A percentile compares a stretch with the other conserved stretches of the same genome.
Conservation (phyloP, 1,284 basidiomycete species). For the Marasmius fiardii region DNA sequence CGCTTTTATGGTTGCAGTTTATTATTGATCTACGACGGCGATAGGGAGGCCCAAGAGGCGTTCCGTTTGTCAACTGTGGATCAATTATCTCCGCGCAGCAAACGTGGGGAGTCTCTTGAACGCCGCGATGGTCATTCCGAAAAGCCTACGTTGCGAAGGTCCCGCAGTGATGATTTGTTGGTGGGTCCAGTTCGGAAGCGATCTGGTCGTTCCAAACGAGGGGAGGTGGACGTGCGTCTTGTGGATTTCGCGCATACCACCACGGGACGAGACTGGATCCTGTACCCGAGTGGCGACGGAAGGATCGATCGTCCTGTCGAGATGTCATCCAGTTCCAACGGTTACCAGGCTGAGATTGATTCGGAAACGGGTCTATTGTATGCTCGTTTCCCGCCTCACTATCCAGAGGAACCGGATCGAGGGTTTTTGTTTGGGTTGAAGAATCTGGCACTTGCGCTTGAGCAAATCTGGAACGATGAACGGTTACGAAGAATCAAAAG, state of each 20-base stretch:
- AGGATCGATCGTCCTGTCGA: constrained; percentile 34
- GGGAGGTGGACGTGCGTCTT: constrained; percentile 93
- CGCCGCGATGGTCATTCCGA: constrained; percentile 41
- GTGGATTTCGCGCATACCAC: constrained; percentile 99
- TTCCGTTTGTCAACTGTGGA: constrained; percentile 61
- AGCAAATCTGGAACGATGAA: constrained; percentile 84
- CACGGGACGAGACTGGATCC: constrained; percentile 89
- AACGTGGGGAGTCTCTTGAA: constrained; percentile 76
- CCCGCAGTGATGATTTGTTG: constrained; percentile 74
- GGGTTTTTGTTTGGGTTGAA: constrained; percentile 93
- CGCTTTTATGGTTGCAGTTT: constrained; percentile 98
- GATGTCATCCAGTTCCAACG: constrained; percentile 58
- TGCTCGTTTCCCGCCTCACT: constrained; percentile 91
- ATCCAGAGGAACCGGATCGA: constrained; percentile 84
- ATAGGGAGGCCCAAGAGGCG: constrained; percentile 80
- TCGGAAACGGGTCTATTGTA: constrained; percentile 75
- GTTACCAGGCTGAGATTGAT: constrained; percentile 80
- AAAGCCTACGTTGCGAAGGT: constrained; percentile 55
- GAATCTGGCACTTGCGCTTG: constrained; percentile 73
- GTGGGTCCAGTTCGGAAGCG: constrained; percentile 61
- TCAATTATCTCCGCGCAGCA: constrained; percentile 65
- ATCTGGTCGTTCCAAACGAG: constrained; percentile 66
- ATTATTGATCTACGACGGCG: constrained; percentile 97
- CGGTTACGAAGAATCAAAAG: constrained; percentile 64
- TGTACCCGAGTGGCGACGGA: constrained; percentile 47